Evolutionary conservation across 306 rosid species (phyloP), one percentile per base, ranked within the genome.

Genomic region (Senna tora): DNA sequence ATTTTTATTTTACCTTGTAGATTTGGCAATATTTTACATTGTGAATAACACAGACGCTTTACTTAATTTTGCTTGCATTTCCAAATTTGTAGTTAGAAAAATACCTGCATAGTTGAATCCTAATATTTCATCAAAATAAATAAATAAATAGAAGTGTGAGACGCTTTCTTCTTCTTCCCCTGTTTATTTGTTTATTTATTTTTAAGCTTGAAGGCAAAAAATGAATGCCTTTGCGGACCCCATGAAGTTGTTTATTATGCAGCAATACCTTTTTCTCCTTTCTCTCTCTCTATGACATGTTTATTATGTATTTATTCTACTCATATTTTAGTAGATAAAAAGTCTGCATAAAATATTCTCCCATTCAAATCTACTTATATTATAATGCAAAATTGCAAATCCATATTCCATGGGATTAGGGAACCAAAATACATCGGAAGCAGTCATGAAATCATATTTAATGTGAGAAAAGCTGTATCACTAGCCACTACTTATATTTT

Each of bases 1-100:
- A 67, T 6, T 45, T 79, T 49, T 50, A 66, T 33, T 76, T 49
- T 50, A 73, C 52, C 57, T 47, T 79, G 72, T 73, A 82, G 71
- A 85, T 76, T 81, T 69, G 73, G 50, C 46, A 73, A 70, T 43
- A 46, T 57, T 68, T 81, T 76, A 69, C 64, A 32, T 57, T 82
- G 89, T 82, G 81, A 61, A 76, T 69, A 67, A 82, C 51, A 65
- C 80, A 52, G 22, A 36, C 39, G 75, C 32, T 60, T 70, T 21
- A 15, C 11, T 41, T 60, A 66, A 30, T 59, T 69, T 56, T 47
- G 13, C n/a, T 38, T 41, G 33, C 9, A 22, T 50, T 30, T 15
- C 32, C 30, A 42, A 49, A 6, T 47, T 28, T 9, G 9, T 39
- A 38, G 13, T 22, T 39, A 20, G 13, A 21, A 14, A 36, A 54